Evolutionary conservation across 345 rosid species (phyloP).

Genomic region (Populus nigra): DNA sequence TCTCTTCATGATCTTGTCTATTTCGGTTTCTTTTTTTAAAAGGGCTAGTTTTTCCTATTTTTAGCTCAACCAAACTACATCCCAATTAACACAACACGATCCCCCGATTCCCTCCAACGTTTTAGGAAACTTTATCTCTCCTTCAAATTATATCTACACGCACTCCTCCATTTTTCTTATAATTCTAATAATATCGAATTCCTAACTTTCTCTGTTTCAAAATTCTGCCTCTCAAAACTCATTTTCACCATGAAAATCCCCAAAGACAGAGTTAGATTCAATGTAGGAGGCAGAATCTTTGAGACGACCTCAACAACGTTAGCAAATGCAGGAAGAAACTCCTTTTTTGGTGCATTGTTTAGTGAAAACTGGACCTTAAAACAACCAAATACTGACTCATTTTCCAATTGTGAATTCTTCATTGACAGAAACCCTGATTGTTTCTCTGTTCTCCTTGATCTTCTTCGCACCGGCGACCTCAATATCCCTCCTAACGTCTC

Average conservation of each 20-base stretch:
- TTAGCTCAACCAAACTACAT: neutral
- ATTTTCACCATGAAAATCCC: slow-evolving; percentile 54
- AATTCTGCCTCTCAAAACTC: neutral
- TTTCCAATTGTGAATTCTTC: slow-evolving; percentile 41
- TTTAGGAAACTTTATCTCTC: slow-evolving; percentile 10
- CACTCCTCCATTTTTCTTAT: neutral
- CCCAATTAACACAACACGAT: neutral
- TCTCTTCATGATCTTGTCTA: neutral
- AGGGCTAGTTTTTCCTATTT: neutral
- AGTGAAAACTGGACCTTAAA: slow-evolving; percentile 70
- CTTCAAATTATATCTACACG: slow-evolving; percentile 3
- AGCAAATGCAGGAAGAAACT: slow-evolving; percentile 86
- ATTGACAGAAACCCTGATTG: slow-evolving; percentile 90
- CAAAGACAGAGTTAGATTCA: slow-evolving; percentile 71
- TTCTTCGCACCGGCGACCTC: slow-evolving; percentile 96
- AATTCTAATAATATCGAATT: neutral
- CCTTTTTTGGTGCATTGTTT: slow-evolving; percentile 81
- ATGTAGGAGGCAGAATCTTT: slow-evolving; percentile 86
- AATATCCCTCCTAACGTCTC: slow-evolving; percentile 63
- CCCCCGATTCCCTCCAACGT: slow-evolving; percentile 25
- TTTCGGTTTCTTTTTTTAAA: neutral
- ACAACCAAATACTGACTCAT: slow-evolving; percentile 15
- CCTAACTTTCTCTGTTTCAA: neutral
- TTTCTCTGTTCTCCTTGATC: slow-evolving; percentile 84
- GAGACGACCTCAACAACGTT: slow-evolving; percentile 92